These are phyloP conservation scores for Pterocarpus santalinus DNA, from an alignment of 306 rosid species.

Conservation along the genomic window DNA sequence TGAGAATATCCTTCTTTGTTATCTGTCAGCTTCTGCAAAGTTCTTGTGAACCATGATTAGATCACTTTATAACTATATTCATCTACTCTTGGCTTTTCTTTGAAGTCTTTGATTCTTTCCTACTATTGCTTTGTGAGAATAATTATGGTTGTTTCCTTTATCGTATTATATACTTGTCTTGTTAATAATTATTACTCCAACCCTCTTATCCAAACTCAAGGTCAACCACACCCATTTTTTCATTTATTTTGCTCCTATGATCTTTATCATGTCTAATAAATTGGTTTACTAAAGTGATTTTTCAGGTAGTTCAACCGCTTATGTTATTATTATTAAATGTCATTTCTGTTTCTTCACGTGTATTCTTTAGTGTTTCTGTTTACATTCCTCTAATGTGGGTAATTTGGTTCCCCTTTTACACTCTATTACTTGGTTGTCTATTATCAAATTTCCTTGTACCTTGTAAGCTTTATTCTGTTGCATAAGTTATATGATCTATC, in stretches of 20 bases:
- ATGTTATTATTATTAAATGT: not conserved
- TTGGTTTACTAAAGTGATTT: slow-evolving; percentile 34
- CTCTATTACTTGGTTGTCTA: not conserved
- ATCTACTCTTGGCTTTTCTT: slow-evolving; percentile 47
- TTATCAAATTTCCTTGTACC: slow-evolving; percentile 17
- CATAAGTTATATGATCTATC: slow-evolving; percentile 28
- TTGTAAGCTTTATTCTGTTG: slow-evolving; percentile 32
- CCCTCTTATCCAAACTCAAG: slow-evolving; percentile 44
- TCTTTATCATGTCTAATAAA: slow-evolving; percentile 4
- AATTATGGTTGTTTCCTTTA: slow-evolving; percentile 74
- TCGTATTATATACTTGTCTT: slow-evolving; percentile 49
- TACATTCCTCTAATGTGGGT: slow-evolving; percentile 38
- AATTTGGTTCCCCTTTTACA: slow-evolving; percentile 29
- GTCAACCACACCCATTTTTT: not conserved
- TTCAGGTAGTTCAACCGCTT: not conserved
- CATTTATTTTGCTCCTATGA: slow-evolving; percentile 28
- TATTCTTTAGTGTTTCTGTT: slow-evolving; percentile 32
- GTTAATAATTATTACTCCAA: slow-evolving; percentile 45
- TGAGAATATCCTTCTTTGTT: slow-evolving; percentile 19
- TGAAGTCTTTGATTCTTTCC: slow-evolving; percentile 54
- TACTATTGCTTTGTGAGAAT: slow-evolving; percentile 60
- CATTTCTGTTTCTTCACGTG: slow-evolving; percentile 46
- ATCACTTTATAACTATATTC: slow-evolving; percentile 50
- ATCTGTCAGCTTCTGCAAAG: slow-evolving; percentile 41
- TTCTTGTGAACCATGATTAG: slow-evolving; percentile 10